Evolutionary conservation across 139 green algal genomes (phyloP), one percentile per base, ranked within the genome.

Genomic region (Volvox reticuliferus): DNA sequence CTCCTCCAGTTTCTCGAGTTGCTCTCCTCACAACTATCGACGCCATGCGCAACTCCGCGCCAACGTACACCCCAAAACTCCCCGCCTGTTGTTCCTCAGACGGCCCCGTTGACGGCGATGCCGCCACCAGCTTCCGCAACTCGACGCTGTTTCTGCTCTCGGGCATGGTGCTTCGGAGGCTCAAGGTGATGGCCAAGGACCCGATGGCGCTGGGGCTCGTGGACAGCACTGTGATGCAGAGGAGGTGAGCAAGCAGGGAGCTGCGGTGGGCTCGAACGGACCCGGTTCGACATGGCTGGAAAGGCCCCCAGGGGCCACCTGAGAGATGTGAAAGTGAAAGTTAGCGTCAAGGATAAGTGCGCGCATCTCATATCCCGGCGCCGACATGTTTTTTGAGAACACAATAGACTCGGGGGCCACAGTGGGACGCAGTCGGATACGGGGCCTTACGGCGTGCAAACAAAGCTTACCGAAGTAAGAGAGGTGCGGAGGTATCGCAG

Each of bases 141-240:
- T 82, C 65, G 33, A 73, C 44, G 28, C 28, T 89, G 69, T 67
- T 61, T 17, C 22, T 73, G 65, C n/a, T 62, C n/a, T 33, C 26
- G 14, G 85, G 85, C 5, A 33, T 89, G 85, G 85, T 89, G 71
- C 33, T 89, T 71, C 69, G 71, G 71, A 69, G 85, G 44, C n/a
- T 89, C 71, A 89, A 89, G 85, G 69, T 89, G 44, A 0, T 82
- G 85, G 71, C 71, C 13, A 71, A 73, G 13, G 71, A 89, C 85
- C 85, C 69, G 5, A 30, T 89, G 71, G 22, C 50, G 24, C 18
- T 35, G 30, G 85, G 71, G 9, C 19, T 61, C 22, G 21, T 82
- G 37, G 85, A 89, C 85, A 83, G 71, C 85, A 89, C 85, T 28
- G 71, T 62, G 21, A 12, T 89, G 32, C 44, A 82, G 71, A 37